Percentiles rank a stretch among this genome's conserved stretches.
These are phyloP conservation scores for Sabuloglossum arenarium DNA, from an alignment of 495 filamentous ascomycete species.

Conservation along the genomic window DNA sequence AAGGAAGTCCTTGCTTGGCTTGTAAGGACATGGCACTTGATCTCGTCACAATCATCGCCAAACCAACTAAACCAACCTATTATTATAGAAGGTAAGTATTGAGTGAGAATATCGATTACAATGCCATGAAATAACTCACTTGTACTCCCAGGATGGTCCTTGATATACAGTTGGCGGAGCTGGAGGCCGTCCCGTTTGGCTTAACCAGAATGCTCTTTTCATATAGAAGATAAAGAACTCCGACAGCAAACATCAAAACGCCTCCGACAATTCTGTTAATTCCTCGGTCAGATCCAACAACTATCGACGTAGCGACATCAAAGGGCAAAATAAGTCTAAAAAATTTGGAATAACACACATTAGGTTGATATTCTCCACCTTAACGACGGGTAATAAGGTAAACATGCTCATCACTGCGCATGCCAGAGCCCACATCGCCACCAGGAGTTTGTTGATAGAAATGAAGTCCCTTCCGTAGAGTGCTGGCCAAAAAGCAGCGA, in stretches of 20 bases:
- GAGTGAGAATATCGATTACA: neutral
- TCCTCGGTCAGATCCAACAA: slow-evolving; percentile 12
- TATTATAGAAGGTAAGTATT: neutral
- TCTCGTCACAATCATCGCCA: slow-evolving; percentile 69
- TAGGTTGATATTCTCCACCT: slow-evolving; percentile 51
- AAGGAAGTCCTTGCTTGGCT: slow-evolving; percentile 67
- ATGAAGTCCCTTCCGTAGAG: slow-evolving; percentile 57
- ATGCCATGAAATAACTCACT: slow-evolving; percentile 14
- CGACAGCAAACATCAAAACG: slow-evolving; percentile 54
- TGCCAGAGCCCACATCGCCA: slow-evolving; percentile 49
- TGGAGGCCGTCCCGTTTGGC: slow-evolving; percentile 7
- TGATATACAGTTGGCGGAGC: slow-evolving; percentile 7
- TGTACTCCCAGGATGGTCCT: slow-evolving; percentile 35
- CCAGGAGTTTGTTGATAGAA: slow-evolving; percentile 35
- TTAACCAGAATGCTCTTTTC: slow-evolving; percentile 46
- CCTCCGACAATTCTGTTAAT: slow-evolving; percentile 48
- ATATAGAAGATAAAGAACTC: slow-evolving; percentile 61
- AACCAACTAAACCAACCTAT: slow-evolving; percentile 57
- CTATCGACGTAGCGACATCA: neutral
- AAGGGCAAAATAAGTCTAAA: neutral
- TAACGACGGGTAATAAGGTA: slow-evolving; percentile 71
- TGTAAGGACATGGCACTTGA: slow-evolving; percentile 67
- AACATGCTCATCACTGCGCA: slow-evolving; percentile 77
- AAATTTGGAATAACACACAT: slow-evolving; percentile 38
- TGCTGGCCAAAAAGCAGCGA: slow-evolving; percentile 59